Evolutionary conservation across 768 basidiomycete species (phyloP).

Genomic region (Sarcomyxa edulis): DNA sequence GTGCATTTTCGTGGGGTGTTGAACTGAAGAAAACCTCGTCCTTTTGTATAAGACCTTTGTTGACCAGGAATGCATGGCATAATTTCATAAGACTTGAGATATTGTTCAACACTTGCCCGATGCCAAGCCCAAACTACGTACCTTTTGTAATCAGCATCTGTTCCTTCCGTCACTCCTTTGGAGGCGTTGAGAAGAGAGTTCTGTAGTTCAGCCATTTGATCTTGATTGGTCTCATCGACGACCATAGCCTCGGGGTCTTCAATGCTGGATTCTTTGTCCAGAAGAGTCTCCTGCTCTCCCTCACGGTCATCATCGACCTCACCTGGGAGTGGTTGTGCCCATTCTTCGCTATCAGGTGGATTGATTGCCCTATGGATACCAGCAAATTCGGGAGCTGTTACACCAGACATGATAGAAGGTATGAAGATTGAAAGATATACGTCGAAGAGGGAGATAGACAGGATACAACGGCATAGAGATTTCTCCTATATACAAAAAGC

Average conservation of each 20-base stretch:
- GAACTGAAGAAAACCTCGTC: slow-evolving; percentile 13
- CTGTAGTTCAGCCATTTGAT: slow-evolving; percentile 6
- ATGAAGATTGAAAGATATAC: too few species aligned
- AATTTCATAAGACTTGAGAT: slow-evolving; percentile 12
- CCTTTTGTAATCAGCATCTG: slow-evolving; percentile 22
- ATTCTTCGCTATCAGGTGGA: too few species aligned
- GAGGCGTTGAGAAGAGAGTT: slow-evolving; percentile 15
- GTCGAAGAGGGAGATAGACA: too few species aligned
- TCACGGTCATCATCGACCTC: slow-evolving; percentile 18
- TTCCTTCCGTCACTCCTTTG: slow-evolving; percentile 25
- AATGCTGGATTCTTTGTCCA: slow-evolving; percentile 10
- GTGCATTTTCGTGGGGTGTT: slow-evolving; percentile 11
- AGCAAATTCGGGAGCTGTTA: too few species aligned
- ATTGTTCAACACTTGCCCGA: neutral
- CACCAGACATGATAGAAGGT: too few species aligned
- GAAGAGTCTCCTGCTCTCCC: slow-evolving; percentile 15
- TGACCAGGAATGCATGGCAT: slow-evolving; percentile 13
- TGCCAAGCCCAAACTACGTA: slow-evolving; percentile 9
- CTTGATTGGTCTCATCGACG: too few species aligned
- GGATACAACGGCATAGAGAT: too few species aligned
- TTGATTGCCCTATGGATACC: too few species aligned
- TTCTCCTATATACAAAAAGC: too few species aligned
- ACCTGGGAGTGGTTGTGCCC: slow-evolving; percentile 4
- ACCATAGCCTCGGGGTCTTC: too few species aligned
- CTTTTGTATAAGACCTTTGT: slow-evolving; percentile 11